A percentile compares a stretch with the other conserved stretches of the same genome.
Evolutionary conservation across 2,329 filamentous ascomycete genomes (phyloP).

Genomic region (Penicillium digitatum): DNA sequence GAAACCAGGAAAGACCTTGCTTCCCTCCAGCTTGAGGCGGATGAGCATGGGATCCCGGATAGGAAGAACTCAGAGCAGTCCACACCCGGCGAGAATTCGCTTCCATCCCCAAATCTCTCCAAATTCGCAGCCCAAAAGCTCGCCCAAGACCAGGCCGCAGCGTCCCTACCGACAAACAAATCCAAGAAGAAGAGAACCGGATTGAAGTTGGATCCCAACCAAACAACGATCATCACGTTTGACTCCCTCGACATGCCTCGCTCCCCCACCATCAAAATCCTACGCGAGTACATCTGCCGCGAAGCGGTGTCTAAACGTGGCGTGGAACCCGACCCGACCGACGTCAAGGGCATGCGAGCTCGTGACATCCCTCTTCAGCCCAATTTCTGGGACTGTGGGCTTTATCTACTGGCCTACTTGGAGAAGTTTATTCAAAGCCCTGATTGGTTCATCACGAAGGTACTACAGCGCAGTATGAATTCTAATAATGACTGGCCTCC

Average conservation of each 20-base stretch:
- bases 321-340: conserved; percentile 44
- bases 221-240: conserved; percentile 74
- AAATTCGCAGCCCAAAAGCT: conserved; percentile 11
- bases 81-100: conserved; percentile 21
- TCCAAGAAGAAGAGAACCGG: conserved; percentile 28
- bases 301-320: conserved; percentile 66
- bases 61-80: conserved; percentile 3
- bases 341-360: conserved; percentile 62
- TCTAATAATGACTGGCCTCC: conserved; percentile 53
- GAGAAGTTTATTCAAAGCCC: conserved; percentile 76
- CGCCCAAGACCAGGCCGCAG: not conserved
- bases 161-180: conserved; percentile 12
- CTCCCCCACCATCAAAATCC: conserved; percentile 57
- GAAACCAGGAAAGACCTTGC: conserved; percentile 24
- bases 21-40: conserved; percentile 22
- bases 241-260: conserved; percentile 75
- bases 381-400: conserved; percentile 85
- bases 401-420: conserved; percentile 81
- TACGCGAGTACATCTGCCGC: conserved; percentile 72
- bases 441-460: conserved; percentile 61
- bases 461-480: conserved; percentile 64
- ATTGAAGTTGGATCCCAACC: conserved; percentile 47
- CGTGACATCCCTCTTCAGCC: conserved; percentile 72
- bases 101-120: conserved; percentile 16
- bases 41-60: conserved; percentile 24